Conservation (phyloP, 2,329 filamentous ascomycete genomes). For the Sclerotinia borealis region DNA sequence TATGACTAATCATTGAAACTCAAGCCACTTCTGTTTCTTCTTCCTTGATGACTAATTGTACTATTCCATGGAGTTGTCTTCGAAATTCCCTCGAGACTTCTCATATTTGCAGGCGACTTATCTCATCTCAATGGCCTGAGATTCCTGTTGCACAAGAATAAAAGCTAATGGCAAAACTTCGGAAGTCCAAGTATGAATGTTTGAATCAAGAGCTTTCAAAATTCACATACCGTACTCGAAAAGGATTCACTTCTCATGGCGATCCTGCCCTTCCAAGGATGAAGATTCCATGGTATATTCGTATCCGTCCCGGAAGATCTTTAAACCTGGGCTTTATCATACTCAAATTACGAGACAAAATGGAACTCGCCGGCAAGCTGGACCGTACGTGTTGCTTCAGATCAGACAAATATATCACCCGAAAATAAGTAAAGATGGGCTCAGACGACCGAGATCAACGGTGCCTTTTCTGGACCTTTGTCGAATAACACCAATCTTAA, state of each 20-base stretch:
- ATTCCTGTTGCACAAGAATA: background rate
- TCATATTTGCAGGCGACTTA: background rate
- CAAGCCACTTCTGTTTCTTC: background rate
- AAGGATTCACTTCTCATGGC: background rate
- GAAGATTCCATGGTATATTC: background rate
- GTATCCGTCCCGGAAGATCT: slow-evolving; percentile 10
- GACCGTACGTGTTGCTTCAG: background rate
- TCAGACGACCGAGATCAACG: background rate
- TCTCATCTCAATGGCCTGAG: background rate
- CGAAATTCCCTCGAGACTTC: background rate
- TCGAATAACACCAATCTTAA: background rate
- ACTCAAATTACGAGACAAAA: background rate
- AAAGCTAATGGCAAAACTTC: background rate
- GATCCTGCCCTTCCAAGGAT: slow-evolving; percentile 6
- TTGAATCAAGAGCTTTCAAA: background rate
- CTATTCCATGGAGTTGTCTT: background rate
- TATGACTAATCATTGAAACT: background rate
- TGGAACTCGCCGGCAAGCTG: background rate
- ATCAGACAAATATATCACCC: background rate
- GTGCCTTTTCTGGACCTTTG: background rate
- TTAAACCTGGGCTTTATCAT: background rate
- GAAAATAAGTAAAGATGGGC: too few species aligned
- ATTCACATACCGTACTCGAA: background rate
- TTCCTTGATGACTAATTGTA: too few species aligned
- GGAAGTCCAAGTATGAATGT: background rate